Evolutionary conservation across 208 protist genomes (phyloP).

Genomic region (Eutreptiella sp.): DNA sequence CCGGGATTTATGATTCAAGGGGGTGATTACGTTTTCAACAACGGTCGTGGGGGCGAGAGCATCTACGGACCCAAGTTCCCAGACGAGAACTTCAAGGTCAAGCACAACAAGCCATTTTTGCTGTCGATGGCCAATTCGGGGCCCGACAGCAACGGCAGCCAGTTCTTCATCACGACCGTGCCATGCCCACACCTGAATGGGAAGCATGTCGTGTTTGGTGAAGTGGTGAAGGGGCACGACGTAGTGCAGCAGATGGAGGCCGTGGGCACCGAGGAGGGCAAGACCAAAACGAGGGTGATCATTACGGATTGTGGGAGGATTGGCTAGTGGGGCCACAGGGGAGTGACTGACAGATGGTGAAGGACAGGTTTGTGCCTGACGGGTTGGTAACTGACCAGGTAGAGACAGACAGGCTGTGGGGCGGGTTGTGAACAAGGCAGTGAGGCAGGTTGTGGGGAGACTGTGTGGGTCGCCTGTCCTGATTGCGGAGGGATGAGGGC

Average conservation of each 20-base stretch:
- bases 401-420: no score
- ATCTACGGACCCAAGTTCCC: slow-evolving; percentile 85
- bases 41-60: slow-evolving; percentile 84
- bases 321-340: no score
- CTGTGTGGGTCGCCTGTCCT: no score
- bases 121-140: slow-evolving; percentile 68
- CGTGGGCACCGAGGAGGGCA: slow-evolving; percentile 45
- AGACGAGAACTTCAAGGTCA: slow-evolving; percentile 85
- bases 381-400: no score
- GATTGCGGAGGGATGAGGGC: no score
- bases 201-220: slow-evolving; percentile 71
- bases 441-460: no score
- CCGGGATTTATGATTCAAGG: slow-evolving; percentile 86
- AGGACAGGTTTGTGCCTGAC: no score
- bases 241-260: slow-evolving; percentile 53
- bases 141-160: slow-evolving; percentile 49
- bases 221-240: slow-evolving; percentile 50
- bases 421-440: no score
- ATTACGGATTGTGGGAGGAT: no score
- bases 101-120: slow-evolving; percentile 76
- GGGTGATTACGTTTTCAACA: slow-evolving; percentile 82
- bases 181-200: slow-evolving; percentile 25
- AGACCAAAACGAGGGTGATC: no score
- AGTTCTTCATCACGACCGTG: slow-evolving; percentile 43
- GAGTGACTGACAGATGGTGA: no score